Evolutionary conservation across 2,329 filamentous ascomycete genomes (phyloP).

Genomic region (Hymenoscyphus infarciens): DNA sequence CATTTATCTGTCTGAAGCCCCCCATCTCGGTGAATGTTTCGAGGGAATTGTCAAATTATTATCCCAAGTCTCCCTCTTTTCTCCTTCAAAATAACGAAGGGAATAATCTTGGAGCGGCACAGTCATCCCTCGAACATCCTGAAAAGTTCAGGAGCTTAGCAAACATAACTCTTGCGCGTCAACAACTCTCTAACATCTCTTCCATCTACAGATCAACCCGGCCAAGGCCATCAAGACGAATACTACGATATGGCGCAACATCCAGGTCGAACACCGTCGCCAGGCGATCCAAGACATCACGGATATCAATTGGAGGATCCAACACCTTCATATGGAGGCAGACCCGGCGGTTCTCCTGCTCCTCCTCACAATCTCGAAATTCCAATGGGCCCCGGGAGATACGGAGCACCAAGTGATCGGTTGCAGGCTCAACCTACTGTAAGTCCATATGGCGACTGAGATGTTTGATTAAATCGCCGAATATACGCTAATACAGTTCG

Average conservation of each 20-base stretch:
- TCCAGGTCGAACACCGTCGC: slow-evolving; percentile 67
- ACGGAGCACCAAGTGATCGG: slow-evolving; percentile 64
- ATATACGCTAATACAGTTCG: slow-evolving; percentile 17
- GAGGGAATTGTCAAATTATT: neutral
- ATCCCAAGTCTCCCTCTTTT: slow-evolving; percentile 4
- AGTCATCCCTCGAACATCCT: slow-evolving; percentile 14
- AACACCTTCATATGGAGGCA: slow-evolving; percentile 28
- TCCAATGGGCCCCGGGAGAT: slow-evolving; percentile 56
- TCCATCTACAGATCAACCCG: slow-evolving; percentile 26
- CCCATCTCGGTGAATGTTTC: slow-evolving; percentile 12
- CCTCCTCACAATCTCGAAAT: slow-evolving; percentile 59
- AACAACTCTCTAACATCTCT: slow-evolving; percentile 26
- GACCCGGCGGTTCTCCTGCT: slow-evolving; percentile 24
- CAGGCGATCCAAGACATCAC: slow-evolving; percentile 67
- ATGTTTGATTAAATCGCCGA: neutral
- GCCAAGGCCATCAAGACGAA: slow-evolving; percentile 49
- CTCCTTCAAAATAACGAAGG: neutral
- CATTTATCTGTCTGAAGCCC: slow-evolving; percentile 11
- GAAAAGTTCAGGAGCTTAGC: slow-evolving; percentile 25
- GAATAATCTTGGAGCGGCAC: neutral
- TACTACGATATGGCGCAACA: slow-evolving; percentile 60
- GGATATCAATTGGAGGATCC: slow-evolving; percentile 82
- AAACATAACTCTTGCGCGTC: slow-evolving; percentile 14
- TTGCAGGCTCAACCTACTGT: slow-evolving; percentile 83
- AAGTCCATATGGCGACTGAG: slow-evolving; percentile 39